A percentile compares a stretch with the other conserved stretches of the same genome.
Evolutionary conservation across 495 filamentous ascomycete genomes (phyloP).

Genomic region (Lasiosphaeria ovina): DNA sequence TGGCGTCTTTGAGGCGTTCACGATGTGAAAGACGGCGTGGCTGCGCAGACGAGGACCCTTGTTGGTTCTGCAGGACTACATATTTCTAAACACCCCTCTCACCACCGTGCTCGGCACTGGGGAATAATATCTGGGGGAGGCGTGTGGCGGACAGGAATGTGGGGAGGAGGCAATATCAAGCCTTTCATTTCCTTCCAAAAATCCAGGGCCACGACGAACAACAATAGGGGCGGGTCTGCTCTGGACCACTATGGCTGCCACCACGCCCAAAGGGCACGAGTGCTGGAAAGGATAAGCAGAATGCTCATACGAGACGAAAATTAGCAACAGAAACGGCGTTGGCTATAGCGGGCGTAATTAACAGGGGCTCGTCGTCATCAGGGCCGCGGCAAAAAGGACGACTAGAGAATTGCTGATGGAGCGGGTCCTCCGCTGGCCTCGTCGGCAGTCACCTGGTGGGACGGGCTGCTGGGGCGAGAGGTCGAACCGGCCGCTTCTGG

Average conservation of each 20-base stretch:
- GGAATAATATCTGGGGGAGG: not conserved
- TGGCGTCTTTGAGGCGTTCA: not conserved
- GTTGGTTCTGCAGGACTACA: slow-evolving; percentile 3
- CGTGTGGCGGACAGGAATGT: slow-evolving; percentile 3
- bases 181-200: slow-evolving; percentile 3
- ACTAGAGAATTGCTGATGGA: slow-evolving; percentile 11
- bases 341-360: slow-evolving; percentile 9
- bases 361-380: slow-evolving; percentile 7
- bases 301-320: not conserved
- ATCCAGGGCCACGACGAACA: slow-evolving; percentile 1
- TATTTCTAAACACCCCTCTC: not conserved
- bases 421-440: slow-evolving; percentile 12
- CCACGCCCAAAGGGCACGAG: not conserved
- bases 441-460: slow-evolving; percentile 22
- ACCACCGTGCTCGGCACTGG: slow-evolving; percentile 5
- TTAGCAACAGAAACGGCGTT: slow-evolving; percentile 14
- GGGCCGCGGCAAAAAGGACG: slow-evolving; percentile 8
- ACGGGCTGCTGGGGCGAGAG: not conserved
- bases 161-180: slow-evolving; percentile 13
- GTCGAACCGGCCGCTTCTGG: slow-evolving; percentile 2
- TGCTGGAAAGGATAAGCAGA: not conserved
- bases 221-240: not conserved
- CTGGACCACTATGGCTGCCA: not conserved
- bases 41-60: not conserved
- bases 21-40: not conserved